A percentile compares a stretch with the other conserved stretches of the same genome.
phyloP scores from a whole-genome alignment of 1,139 yeast species.

The Suhomyces atakaporum region DNA sequence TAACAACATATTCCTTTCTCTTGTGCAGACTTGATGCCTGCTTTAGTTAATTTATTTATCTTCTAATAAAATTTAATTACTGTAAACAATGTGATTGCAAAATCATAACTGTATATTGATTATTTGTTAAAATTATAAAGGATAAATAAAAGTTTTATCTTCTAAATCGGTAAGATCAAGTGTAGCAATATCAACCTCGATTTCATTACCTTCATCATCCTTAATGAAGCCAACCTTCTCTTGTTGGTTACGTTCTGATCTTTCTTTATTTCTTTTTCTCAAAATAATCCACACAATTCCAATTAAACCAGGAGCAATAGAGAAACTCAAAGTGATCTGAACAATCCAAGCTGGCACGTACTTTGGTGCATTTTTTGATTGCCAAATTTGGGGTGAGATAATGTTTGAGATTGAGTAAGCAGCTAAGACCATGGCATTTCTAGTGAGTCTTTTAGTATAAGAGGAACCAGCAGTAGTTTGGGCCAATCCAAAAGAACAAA shows the following conservation, averaged over 20 bases:
- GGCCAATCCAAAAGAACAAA: slow-evolving; percentile 26
- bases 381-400: slow-evolving; percentile 30
- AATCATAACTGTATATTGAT: too few relatives aligned
- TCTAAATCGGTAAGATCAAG: slow-evolving; percentile 51
- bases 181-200: slow-evolving; percentile 38
- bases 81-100: too few relatives aligned
- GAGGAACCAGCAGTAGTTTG: slow-evolving; percentile 28
- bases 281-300: slow-evolving; percentile 41
- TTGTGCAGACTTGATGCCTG: not conserved
- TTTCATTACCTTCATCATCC: slow-evolving; percentile 29
- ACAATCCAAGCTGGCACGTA: slow-evolving; percentile 51
- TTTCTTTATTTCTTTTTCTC: slow-evolving; percentile 35
- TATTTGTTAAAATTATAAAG: too few relatives aligned
- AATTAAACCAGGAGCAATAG: slow-evolving; percentile 39
- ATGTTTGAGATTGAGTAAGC: slow-evolving; percentile 29
- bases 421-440: slow-evolving; percentile 26
- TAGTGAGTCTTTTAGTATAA: slow-evolving; percentile 26
- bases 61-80: slow-evolving; percentile 3
- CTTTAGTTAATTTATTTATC: not conserved
- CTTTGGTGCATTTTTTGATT: slow-evolving; percentile 24
- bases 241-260: slow-evolving; percentile 20
- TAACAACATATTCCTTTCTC: not conserved
- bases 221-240: slow-evolving; percentile 26
- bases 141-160: slow-evolving; percentile 47
- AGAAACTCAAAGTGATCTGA: slow-evolving; percentile 51